phyloP scores from a whole-genome alignment of 73 alveolate species.

The Paraurostyla sp. region DNA sequence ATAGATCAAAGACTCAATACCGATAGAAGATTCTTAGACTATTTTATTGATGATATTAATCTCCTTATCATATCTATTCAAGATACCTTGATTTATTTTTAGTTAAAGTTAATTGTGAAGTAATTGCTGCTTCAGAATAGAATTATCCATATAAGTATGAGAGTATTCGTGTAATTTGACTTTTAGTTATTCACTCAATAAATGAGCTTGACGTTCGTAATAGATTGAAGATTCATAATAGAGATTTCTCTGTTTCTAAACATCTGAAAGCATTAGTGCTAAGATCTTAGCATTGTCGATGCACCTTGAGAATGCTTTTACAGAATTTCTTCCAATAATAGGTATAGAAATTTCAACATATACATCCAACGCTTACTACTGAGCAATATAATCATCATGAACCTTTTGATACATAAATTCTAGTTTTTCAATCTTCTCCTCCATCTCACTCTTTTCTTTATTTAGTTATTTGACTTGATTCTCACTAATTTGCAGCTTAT shows the following conservation, averaged over 20 bases:
- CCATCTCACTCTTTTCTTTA: neutral
- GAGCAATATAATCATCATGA: slow-evolving; percentile 20
- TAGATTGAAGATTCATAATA: slow-evolving; percentile 38
- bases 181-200: neutral
- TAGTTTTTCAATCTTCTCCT: neutral
- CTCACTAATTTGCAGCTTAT: neutral
- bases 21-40: slow-evolving; percentile 1
- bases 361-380: slow-evolving; percentile 53
- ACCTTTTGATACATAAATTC: slow-evolving; percentile 31
- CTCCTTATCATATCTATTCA: slow-evolving; percentile 27
- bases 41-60: neutral
- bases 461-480: neutral
- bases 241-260: neutral
- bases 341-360: slow-evolving; percentile 6
- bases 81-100: neutral
- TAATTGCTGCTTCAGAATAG: neutral
- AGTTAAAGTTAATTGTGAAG: neutral
- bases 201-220: slow-evolving; percentile 11
- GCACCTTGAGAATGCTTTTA: slow-evolving; percentile 31
- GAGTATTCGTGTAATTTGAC: neutral
- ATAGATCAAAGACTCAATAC: neutral
- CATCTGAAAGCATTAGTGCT: slow-evolving; percentile 7
- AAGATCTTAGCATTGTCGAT: slow-evolving; percentile 21
- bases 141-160: neutral
- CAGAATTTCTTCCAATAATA: neutral